Evolutionary conservation across 73 alveolate species (phyloP), one percentile per base, ranked within the genome.

Genomic region (Effrenium voratum): DNA sequence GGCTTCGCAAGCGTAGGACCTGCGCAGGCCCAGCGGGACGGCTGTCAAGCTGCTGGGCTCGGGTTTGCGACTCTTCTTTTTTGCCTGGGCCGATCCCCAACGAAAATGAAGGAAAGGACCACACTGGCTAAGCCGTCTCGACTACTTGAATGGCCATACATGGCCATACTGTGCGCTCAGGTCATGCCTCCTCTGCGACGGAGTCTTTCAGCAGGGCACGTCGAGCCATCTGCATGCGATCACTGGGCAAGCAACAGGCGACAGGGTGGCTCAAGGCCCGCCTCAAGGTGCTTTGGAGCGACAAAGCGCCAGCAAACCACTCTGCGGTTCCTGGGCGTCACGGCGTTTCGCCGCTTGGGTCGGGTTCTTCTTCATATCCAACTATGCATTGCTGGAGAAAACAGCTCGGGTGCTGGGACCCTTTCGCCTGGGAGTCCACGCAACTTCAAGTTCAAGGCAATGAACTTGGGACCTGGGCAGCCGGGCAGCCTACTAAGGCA

Each of bases 221-320:
- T 12, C 75, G 92, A 6, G 75, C 75, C 0, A 34, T 36, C 92
- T 82, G 92, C 46, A 30, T 28, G 22, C 24, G 63, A 52, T 19
- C 63, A 8, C 8, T 19, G 26, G 19, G 26, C 63, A 52, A 52
- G 19, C 63, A 8, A 52, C 63, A 19, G 63, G 19, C 19, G 8
- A 8, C 8, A 52, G 63, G 19, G 63, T 12, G 8, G 63, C 8
- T 52, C 19, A 52, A 52, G 63, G 63, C 52, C 41, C 47, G 47
- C 97, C 97, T 90, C 97, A 75, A 90, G 41, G 55, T 90, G 97
- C 57, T 90, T 90, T 57, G 97, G 97, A 1, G 97, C 77, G 34
- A 66, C 88, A 44, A 90, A 90, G 45, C 97, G 82, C 97, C 97
- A 90, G 34, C 97, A 70, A 8, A 90, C 97, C 47, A 90, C 97